phyloP scores from a whole-genome alignment of 148 eudicot species.

The Camellia japonica region DNA sequence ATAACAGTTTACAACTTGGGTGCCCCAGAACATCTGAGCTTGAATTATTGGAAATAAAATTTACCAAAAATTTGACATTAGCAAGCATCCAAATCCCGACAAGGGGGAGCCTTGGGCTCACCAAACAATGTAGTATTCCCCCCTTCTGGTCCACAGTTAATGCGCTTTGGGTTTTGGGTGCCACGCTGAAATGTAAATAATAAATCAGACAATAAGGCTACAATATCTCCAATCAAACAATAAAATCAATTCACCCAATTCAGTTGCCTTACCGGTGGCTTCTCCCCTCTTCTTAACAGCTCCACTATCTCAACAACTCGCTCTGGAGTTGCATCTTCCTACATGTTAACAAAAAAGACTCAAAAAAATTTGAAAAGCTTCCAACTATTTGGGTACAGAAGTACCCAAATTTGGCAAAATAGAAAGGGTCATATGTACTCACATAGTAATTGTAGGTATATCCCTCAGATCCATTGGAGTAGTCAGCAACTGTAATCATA shows the following conservation, averaged over 20 bases:
- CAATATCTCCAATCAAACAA: neutral
- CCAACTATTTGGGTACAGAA: neutral
- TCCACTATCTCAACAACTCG: conserved; percentile 85
- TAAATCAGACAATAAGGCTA: neutral
- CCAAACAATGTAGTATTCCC: conserved; percentile 78
- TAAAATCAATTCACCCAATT: neutral
- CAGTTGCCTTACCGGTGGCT: conserved; percentile 72
- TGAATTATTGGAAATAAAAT: conserved; percentile 36
- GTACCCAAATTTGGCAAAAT: neutral
- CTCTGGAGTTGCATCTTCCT: conserved; percentile 91
- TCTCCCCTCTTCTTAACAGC: conserved; percentile 73
- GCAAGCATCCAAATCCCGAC: conserved; percentile 92
- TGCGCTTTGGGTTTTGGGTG: conserved; percentile 71
- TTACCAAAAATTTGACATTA: conserved; percentile 25
- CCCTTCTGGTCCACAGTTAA: conserved; percentile 74
- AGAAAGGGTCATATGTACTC: conserved; percentile 22
- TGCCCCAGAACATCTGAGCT: conserved; percentile 13
- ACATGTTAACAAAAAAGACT: conserved; percentile 21
- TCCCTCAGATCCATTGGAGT: conserved; percentile 91
- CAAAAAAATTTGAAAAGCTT: conserved; percentile 2
- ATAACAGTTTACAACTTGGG: conserved; percentile 16
- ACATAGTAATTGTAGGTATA: conserved; percentile 88
- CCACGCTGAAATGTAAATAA: conserved; percentile 54
- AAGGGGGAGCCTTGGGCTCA: conserved; percentile 92
- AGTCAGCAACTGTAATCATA: conserved; percentile 96